A percentile compares a stretch with the other conserved stretches of the same genome.
Conservation (phyloP, 148 eudicot species). For the Cornus kousa region DNA sequence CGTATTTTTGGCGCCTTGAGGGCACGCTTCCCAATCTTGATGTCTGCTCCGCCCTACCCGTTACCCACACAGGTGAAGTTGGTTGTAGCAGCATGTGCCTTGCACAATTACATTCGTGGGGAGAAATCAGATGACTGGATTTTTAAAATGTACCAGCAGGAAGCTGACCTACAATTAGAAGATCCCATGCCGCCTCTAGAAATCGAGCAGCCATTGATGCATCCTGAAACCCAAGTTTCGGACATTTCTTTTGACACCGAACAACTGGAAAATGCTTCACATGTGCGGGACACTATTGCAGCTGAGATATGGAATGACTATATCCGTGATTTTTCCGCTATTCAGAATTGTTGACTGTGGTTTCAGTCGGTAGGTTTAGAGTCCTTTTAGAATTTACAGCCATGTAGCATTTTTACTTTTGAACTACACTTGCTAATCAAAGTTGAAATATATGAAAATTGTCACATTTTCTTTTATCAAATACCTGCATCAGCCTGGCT, state of each 20-base stretch:
- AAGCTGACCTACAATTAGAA: slow-evolving; percentile 18
- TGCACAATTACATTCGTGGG: slow-evolving; percentile 36
- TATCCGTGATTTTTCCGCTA: slow-evolving; percentile 20
- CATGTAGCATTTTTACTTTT: background rate
- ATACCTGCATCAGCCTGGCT: background rate
- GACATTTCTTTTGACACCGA: slow-evolving; percentile 23
- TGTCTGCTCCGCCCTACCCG: slow-evolving; percentile 36
- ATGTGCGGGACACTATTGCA: slow-evolving; percentile 33
- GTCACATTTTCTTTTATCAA: background rate
- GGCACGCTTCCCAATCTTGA: slow-evolving; percentile 38
- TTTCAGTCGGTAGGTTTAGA: slow-evolving; percentile 2
- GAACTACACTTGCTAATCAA: background rate
- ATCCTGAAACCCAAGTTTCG: slow-evolving; percentile 12
- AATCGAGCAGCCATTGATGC: slow-evolving; percentile 8
- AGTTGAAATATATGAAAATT: background rate
- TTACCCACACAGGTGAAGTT: slow-evolving; percentile 36
- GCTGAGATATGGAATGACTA: slow-evolving; percentile 44
- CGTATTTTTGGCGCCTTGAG: slow-evolving; percentile 36
- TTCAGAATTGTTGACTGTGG: background rate
- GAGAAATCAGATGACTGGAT: slow-evolving; percentile 33
- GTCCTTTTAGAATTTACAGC: background rate
- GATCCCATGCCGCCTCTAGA: slow-evolving; percentile 23
- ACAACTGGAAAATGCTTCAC: slow-evolving; percentile 26
- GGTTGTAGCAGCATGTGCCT: slow-evolving; percentile 38
- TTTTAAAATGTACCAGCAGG: slow-evolving; percentile 29